These are phyloP conservation scores for Cicer chorassanicum DNA, from an alignment of 306 rosid species.

Conservation along the genomic window DNA sequence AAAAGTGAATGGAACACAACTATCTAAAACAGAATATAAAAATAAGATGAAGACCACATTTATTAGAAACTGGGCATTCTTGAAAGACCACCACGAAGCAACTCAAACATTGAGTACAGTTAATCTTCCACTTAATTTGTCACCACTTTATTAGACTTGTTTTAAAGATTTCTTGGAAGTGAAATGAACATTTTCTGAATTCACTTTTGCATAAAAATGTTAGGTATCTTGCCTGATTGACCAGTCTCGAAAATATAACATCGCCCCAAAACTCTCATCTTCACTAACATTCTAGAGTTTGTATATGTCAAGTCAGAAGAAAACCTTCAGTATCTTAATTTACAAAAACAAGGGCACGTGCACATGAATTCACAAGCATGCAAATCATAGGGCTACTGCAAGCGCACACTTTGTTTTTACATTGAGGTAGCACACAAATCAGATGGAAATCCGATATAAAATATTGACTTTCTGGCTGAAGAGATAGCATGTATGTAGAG, in stretches of 20 bases:
- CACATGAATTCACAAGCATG: conserved; percentile 32
- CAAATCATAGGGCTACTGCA: conserved; percentile 4
- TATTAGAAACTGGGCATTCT: neutral
- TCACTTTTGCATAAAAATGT: neutral
- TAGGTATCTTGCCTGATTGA: neutral
- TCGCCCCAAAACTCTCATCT: neutral
- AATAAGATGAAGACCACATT: conserved; percentile 4
- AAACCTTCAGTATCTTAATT: conserved; percentile 8
- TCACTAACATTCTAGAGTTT: neutral
- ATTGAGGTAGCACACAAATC: conserved; percentile 25
- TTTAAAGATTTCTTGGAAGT: neutral
- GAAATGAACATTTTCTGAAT: neutral
- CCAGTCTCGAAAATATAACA: neutral
- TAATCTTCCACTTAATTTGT: conserved; percentile 6
- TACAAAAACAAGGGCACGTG: conserved; percentile 1
- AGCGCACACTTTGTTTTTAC: conserved; percentile 12
- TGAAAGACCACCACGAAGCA: neutral
- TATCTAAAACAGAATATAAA: neutral
- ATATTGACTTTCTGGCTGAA: conserved; percentile 1
- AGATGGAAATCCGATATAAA: conserved; percentile 9
- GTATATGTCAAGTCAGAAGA: neutral
- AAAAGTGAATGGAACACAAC: neutral
- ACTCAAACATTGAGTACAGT: neutral
- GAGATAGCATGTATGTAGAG: conserved; percentile 5
- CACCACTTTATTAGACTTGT: neutral